Evolutionary conservation across 2,329 filamentous ascomycete genomes (phyloP), one percentile per base, ranked within the genome.

Genomic region (Microthyrium microscopicum): DNA sequence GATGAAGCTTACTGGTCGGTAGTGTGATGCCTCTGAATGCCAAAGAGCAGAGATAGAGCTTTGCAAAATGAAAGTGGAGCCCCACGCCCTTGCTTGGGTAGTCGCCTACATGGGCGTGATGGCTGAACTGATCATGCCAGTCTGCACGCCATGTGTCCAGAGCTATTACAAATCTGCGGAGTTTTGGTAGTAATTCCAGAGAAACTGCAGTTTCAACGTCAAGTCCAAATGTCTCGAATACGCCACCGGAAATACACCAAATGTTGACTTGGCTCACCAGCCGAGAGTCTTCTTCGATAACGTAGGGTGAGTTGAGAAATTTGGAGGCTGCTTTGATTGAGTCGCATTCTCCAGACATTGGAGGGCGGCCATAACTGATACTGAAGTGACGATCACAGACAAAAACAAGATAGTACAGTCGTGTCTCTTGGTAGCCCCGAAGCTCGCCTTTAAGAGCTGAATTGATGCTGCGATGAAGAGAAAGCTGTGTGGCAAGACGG

Each of bases 31-130:
- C 60, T 20, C 62, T 56, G 17, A 67, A 45, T 20, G 61, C 62
- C 18, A 64, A 57, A 4, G 64, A 64, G 28, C 63, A 59, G 6
- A 67, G 47, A 29, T 65, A 60, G 13, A 68, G 47, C 30, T 61
- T 56, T 29, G 60, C 64, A 42, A 65, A 67, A 43, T 66, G 52
- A 39, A 62, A 64, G 41, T 66, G 61, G 38, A 67, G 50, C 19
- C 53, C 52, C 5, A 64, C 60, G 17, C 60, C 62, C 45, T 64
- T 64, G 34, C 58, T 56, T 15, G 63, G 63, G 42, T 65, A 66
- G 32, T 55, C 52, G 25, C 59, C 56, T 22, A 67, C 53, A 39
- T 62, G 56, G 56, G 29, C 50, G 61, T 64, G 35, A 27, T 12
- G 4, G 32, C 5, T 22, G n/a, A 18, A 11, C 13, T 15, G 22